These are phyloP conservation scores for Prinsepia uniflora DNA, from an alignment of 306 rosid genomes.

Conservation along the genomic window DNA sequence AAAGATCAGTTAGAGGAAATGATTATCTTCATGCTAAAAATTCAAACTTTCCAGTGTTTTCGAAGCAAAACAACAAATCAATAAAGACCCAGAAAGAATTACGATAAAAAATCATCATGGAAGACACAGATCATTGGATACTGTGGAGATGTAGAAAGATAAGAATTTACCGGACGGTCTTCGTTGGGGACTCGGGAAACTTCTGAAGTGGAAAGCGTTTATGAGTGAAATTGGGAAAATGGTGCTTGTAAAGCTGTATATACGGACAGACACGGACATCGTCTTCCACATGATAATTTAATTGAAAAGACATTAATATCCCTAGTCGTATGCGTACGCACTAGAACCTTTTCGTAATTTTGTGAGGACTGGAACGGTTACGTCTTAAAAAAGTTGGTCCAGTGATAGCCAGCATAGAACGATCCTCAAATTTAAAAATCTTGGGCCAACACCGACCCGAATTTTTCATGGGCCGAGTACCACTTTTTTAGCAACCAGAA, in stretches of 20 bases:
- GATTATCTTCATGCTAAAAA: conserved; percentile 3
- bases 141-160: background rate
- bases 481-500: background rate
- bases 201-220: background rate
- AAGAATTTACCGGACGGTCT: conserved; percentile 14
- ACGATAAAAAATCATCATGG: background rate
- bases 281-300: background rate
- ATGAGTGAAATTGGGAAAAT: background rate
- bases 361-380: background rate
- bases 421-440: too few species aligned
- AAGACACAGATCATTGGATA: background rate
- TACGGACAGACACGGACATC: background rate
- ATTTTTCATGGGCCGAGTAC: too few species aligned
- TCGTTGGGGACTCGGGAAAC: background rate
- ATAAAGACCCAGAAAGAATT: background rate
- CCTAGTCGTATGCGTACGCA: background rate
- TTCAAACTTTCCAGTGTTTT: background rate
- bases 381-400: background rate
- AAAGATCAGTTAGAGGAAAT: background rate
- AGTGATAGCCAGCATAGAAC: background rate
- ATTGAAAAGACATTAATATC: background rate
- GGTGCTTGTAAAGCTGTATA: background rate
- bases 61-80: conserved; percentile 3
- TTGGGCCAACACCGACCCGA: background rate
- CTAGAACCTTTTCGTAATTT: background rate